These are phyloP conservation scores for Xylaria grammica DNA, from an alignment of 495 filamentous ascomycete genomes.

Conservation along the genomic window DNA sequence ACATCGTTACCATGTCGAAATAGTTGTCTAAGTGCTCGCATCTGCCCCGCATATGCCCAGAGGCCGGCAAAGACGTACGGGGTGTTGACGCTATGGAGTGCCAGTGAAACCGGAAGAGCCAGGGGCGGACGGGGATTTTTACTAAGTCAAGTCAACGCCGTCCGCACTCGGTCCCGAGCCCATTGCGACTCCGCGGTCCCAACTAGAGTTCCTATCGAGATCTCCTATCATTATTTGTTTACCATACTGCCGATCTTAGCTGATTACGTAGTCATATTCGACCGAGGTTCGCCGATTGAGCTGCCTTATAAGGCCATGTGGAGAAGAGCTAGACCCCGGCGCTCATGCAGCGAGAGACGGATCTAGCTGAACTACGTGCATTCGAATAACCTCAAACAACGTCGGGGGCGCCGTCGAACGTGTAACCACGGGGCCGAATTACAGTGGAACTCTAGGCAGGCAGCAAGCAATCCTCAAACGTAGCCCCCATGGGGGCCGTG, in stretches of 20 bases:
- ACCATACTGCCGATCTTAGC: background rate
- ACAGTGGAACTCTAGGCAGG: background rate
- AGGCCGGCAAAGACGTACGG: no score
- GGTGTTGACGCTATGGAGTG: background rate
- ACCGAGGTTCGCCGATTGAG: slow-evolving; percentile 1
- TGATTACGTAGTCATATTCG: background rate
- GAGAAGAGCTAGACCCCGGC: background rate
- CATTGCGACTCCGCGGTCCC: no score
- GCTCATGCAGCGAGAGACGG: background rate
- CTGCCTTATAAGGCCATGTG: background rate
- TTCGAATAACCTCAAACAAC: slow-evolving; percentile 5
- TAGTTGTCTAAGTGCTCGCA: no score
- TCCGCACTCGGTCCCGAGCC: background rate
- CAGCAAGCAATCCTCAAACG: background rate
- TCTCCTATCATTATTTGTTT: no score
- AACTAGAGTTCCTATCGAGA: no score
- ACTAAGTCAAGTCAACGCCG: no score
- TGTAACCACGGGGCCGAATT: background rate
- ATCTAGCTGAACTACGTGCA: background rate
- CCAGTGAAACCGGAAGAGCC: background rate
- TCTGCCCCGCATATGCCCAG: no score
- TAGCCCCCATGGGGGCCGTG: background rate
- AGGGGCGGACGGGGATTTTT: background rate
- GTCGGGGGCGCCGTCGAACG: background rate
- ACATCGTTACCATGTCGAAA: background rate